Percentiles rank a stretch among this genome's conserved stretches.
Evolutionary conservation across 192 early-diverging fungal species (phyloP).

Genomic region (Pecoramyces ruminantium): DNA sequence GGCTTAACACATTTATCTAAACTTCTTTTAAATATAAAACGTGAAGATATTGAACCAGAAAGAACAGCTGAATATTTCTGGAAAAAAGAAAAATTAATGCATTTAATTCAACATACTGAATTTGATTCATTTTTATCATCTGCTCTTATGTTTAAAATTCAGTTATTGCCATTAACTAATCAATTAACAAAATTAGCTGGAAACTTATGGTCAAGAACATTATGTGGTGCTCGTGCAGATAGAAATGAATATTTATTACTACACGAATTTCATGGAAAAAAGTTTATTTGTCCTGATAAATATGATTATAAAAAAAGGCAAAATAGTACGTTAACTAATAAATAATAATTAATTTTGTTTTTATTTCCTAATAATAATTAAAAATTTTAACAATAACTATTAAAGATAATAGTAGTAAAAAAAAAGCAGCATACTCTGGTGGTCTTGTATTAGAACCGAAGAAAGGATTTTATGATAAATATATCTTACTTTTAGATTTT

Average conservation of each 20-base stretch:
- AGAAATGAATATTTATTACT: constrained; percentile 88
- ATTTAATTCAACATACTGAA: constrained; percentile 60
- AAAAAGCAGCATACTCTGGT: constrained; percentile 83
- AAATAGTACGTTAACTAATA: constrained; percentile 4
- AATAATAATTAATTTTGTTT: too few relatives aligned
- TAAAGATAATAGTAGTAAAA: constrained; percentile 20
- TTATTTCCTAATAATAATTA: constrained; percentile 6
- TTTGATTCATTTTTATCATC: constrained; percentile 66
- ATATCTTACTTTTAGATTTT: constrained; percentile 88
- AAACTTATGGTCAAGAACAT: constrained; percentile 82
- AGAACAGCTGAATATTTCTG: constrained; percentile 35
- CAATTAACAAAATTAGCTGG: constrained; percentile 87
- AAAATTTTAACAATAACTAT: not conserved
- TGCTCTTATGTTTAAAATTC: constrained; percentile 73
- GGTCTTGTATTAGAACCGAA: constrained; percentile 96
- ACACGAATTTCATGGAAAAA: constrained; percentile 85
- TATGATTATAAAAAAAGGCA: constrained; percentile 3
- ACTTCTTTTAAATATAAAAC: too few relatives aligned
- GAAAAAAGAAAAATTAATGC: constrained; percentile 31
- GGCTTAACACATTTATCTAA: too few relatives aligned
- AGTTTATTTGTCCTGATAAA: constrained; percentile 88
- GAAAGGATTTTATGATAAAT: constrained; percentile 91
- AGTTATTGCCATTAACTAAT: constrained; percentile 75
- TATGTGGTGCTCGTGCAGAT: constrained; percentile 78
- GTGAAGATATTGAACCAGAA: too few relatives aligned